Evolutionary conservation across 1,284 basidiomycete genomes (phyloP).

Genomic region (Trichosporon sp.): DNA sequence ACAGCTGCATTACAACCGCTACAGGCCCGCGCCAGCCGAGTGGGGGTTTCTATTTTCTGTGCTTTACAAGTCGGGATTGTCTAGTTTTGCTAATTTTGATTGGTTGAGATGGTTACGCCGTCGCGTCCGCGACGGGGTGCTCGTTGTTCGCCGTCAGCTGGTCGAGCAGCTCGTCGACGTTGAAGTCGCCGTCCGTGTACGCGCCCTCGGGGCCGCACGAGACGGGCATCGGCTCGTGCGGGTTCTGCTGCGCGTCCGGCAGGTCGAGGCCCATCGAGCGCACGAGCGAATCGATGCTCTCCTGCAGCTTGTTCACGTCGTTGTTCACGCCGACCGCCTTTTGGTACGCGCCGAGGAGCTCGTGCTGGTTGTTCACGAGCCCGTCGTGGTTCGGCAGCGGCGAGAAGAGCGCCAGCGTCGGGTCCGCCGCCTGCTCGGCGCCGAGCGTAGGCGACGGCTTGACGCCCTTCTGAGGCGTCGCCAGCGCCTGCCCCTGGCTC

Average conservation of each 20-base stretch:
- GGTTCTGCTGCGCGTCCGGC: conserved; percentile 11
- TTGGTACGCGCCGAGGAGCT: conserved; percentile 59
- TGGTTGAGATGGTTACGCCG: neutral
- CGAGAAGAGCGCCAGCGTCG: conserved; percentile 40
- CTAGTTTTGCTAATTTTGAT: neutral
- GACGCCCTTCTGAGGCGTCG: conserved; percentile 13
- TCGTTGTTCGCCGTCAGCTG: conserved; percentile 28
- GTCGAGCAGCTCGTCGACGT: conserved; percentile 44
- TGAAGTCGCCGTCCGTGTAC: conserved; percentile 34
- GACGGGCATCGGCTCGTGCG: neutral
- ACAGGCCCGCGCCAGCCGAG: neutral
- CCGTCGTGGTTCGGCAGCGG: conserved; percentile 32
- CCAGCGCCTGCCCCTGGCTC: conserved; percentile 38
- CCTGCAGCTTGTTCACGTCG: conserved; percentile 68
- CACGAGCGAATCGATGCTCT: conserved; percentile 68
- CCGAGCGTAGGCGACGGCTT: conserved; percentile 7
- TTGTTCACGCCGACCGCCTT: conserved; percentile 63
- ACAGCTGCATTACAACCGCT: neutral
- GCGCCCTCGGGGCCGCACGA: conserved; percentile 5
- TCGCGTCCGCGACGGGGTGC: neutral
- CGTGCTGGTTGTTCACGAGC: conserved; percentile 33
- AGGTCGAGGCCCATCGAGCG: conserved; percentile 61
- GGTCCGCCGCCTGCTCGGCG: conserved; percentile 23
- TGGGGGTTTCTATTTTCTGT: neutral
- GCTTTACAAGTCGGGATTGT: neutral